Base-by-base conservation (phyloP, 768 basidiomycete species). In the Tricholoma furcatifolium region DNA sequence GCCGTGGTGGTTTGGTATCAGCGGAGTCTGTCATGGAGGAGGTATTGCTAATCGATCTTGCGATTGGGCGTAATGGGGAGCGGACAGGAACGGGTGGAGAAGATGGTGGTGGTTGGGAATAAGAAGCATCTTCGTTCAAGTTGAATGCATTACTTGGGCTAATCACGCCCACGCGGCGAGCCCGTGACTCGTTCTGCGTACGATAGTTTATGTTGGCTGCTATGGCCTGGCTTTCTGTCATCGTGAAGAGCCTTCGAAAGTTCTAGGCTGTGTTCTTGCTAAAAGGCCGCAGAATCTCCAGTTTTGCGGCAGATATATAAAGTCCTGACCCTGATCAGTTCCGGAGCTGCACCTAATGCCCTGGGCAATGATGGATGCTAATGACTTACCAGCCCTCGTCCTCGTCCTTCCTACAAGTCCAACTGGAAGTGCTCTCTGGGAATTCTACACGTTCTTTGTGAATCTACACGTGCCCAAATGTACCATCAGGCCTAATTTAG, bases 151-250 rank as follows among this genome's bases (percentile, higher is more conserved):
- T 60, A 54, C 69, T 69, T 48, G 67, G 66, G 62, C 62, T 63
- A 55, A 70, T 65, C 50, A 68, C 63, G 51, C 69, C 67, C 77
- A 78, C 72, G 77, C 74, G 77, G 73, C 63, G 63, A 51, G 73
- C 71, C 67, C 71, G 76, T 74, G 76, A 72, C 64, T 36, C 45
- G 34, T 56, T 41, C 24, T 51, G 44, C 45, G 14, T 23, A 43
- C 47, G 32, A 36, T n/a, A 6, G 15, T 38, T 35, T 32, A 50
- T 17, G 17, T 51, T 30, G 47, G 45, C 50, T 32, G 42, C 51
- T 42, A 51, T 17, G 10, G 43, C 15, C n/a, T 47, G 48, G 53
- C 47, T 42, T 53, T 48, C 48, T 51, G 55, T 36, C 60, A 61
- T 61, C 50, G 52, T 59, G 50, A 45, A 51, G 27, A 17, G 20